Evolutionary conservation across 1,284 basidiomycete genomes (phyloP), one percentile per base, ranked within the genome.

Genomic region (Psilocybe mexicana): DNA sequence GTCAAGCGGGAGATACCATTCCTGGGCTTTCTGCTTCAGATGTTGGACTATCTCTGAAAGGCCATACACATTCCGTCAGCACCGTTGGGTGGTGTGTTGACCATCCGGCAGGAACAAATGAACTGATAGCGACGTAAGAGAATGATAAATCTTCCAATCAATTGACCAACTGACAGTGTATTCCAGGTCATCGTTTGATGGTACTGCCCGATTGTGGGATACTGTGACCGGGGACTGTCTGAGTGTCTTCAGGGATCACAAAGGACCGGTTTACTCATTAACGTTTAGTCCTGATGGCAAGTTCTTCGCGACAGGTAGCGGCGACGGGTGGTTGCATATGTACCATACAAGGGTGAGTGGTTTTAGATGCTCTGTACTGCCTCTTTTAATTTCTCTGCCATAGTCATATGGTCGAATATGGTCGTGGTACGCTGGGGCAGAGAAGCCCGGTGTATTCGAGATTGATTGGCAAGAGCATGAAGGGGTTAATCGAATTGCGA

Each of bases 191-290:
- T 90, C 90, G 3, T 92, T 92, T 67, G 92, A 94, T 67, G 76
- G 77, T 12, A 88, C 89, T 2, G 82, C 87, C 2, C 81, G 89
- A 44, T 64, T 94, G 43, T 94, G 92, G 92, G 86, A 94, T 69
- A 83, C 85, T 8, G 79, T 81, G 38, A 87, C 86, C 1, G 92
- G 91, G 36, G 79, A 83, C 43, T 93, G 91, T 68, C 69, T 91
- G 30, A 78, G 82, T 61, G 75, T 83, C 12, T 88, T 93, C 65
- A 68, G 69, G 5, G 87, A 91, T 64, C 87, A 90, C 70, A 83
- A 74, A 63, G 77, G 79, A 28, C 79, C 87, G n/a, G 79, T 91
- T 12, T 92, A 86, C 66, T 79, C 87, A 2, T 63, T 91, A 18
- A 74, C 80, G 7, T 89, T 90, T 67, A 87, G 85, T 66, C 87